Base-by-base conservation (phyloP, 2,329 filamentous ascomycete genomes). In the Pseudogymnoascus sp. region DNA sequence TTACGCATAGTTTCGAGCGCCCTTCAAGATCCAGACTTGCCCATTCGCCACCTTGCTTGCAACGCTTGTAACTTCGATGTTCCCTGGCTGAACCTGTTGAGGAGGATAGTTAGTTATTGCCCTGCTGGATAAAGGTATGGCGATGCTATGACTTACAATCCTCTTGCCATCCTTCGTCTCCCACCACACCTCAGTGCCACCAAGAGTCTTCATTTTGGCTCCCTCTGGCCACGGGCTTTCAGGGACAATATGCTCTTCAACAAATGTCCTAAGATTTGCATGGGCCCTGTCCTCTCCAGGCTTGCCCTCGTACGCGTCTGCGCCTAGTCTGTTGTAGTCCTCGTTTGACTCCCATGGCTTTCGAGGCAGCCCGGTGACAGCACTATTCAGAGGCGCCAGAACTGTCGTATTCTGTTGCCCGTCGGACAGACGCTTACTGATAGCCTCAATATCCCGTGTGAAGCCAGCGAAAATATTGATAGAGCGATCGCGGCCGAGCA, bases 401-500 rank as follows among this genome's bases (percentile, higher is more conserved):
- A 98, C 86, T 1, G 92, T 97, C 14, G 90, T 90, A 74, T 93
- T 93, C 65, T 82, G 76, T 0, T 78, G 73, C 0, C 81, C 75
- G 73, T 91, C 83, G 69, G 89, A 84, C 13, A 98, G 83, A 0
- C 90, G 89, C 21, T 79, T 77, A 8, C 85, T 83, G 19, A 93
- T 81, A n/a, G 81, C 77, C 57, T 87, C 83, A 70, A 93, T 85
- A 72, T 93, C 88, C 65, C 92, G 86, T 4, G 89, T 88, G 71
- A 96, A 86, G 45, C 87, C 86, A 31, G 91, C 89, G 77, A 97
- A 98, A 69, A 93, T 87, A 68, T 91, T 92, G 73, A 96, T 90
- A 66, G 81, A 84, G 69, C 90, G 87, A 63, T 91, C 87, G 68
- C 87, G 87, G 41, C 90, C 89, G 68, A 97, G 87, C 36, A 96